Evolutionary conservation across 805 yeast genomes (phyloP), one percentile per base, ranked within the genome.

Genomic region (Ogataea minuta): DNA sequence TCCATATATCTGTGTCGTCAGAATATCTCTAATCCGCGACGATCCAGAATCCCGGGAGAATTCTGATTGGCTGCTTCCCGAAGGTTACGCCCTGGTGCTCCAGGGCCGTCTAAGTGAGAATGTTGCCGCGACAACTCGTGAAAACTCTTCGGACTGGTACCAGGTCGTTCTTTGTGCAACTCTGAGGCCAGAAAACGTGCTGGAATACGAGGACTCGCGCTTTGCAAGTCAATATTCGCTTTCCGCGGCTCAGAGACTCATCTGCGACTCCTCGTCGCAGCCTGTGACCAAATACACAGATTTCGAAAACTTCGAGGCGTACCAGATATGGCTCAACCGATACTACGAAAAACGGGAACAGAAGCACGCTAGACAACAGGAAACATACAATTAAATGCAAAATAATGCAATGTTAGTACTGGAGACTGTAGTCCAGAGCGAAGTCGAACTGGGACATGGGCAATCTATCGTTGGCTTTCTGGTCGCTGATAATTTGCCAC

Each of bases 101-200:
- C 70, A 66, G 36, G 74, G 74, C 2, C 49, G 72, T 17, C 30
- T 65, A 16, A 64, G 63, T 17, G 68, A 68, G 43, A 71, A 69
- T 45, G 54, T 68, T 39, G 73, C 73, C 1, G 62, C 65, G n/a
- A 53, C 39, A 20, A 44, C 48, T 14, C 28, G 25, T 4, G 28
- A 26, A 8, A 26, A 15, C 21, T 34, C 35, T 13, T 25, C 27
- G 9, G 33, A 30, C 3, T 27, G 36, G 8, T 40, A 39, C 23
- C 49, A 53, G 29, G 39, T 53, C 25, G 43, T 56, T 20, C 34
- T 56, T 3, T 49, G 57, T 36, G 59, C 61, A 4, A 50, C 57
- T 5, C 41, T 52, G 28, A 54, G 52, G 31, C 62, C 62, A n/a
- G 43, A 39, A 13, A 54, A 56, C 24, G 44, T 56, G 3, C 24